Conservation (phyloP, 768 basidiomycete genomes). For the Naganishia friedmannii region DNA sequence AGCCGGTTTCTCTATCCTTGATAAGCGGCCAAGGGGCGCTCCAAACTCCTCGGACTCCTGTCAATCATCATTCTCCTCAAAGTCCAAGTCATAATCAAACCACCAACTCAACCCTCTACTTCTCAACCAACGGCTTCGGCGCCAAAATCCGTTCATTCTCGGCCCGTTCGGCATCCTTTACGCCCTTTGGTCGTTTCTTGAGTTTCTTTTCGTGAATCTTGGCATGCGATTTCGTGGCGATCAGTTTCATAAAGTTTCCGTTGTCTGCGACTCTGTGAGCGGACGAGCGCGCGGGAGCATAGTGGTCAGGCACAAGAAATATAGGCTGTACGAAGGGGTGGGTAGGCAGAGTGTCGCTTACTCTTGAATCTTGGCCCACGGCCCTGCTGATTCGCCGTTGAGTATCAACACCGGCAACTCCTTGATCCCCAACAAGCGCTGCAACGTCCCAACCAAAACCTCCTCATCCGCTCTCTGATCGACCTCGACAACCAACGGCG, state of each 20-base stretch:
- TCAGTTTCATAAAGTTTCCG: slow-evolving; percentile 34
- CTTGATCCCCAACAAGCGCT: slow-evolving; percentile 40
- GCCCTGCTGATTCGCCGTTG: slow-evolving; percentile 40
- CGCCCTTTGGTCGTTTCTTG: slow-evolving; percentile 47
- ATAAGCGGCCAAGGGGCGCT: too few relatives aligned
- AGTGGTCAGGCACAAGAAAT: slow-evolving; percentile 11
- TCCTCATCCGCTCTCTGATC: slow-evolving; percentile 44
- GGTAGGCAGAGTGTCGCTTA: too few relatives aligned
- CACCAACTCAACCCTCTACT: background rate
- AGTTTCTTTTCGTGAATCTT: slow-evolving; percentile 38
- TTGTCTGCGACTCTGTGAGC: slow-evolving; percentile 30
- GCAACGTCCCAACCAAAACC: slow-evolving; percentile 41
- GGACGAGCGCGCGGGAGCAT: background rate
- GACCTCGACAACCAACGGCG: slow-evolving; percentile 49
- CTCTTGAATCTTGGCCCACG: slow-evolving; percentile 40
- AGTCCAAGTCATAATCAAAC: too few relatives aligned
- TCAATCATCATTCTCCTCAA: too few relatives aligned
- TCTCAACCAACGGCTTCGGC: slow-evolving; percentile 41
- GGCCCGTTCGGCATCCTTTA: slow-evolving; percentile 44
- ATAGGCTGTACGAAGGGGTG: background rate
- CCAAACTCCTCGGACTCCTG: too few relatives aligned
- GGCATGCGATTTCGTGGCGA: slow-evolving; percentile 37
- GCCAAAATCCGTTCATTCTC: slow-evolving; percentile 49
- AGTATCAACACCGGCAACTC: slow-evolving; percentile 46
- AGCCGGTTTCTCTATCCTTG: too few relatives aligned